Base-by-base conservation (phyloP, 2,329 filamentous ascomycete genomes). In the Exophiala sp. region DNA sequence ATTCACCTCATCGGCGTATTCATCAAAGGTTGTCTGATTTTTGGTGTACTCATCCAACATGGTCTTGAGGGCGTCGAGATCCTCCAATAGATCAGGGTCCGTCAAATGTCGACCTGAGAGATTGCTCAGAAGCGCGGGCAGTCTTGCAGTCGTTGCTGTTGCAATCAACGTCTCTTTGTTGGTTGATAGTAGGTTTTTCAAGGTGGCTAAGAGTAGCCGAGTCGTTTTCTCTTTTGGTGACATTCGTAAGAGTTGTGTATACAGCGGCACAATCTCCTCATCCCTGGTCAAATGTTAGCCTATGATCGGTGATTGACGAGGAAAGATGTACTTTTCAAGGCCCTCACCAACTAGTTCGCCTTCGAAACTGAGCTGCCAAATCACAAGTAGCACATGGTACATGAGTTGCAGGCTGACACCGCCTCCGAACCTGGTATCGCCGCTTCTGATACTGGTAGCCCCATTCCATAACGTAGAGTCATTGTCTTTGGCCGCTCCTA, bases 201-300 rank as follows among this genome's bases (percentile, higher is more conserved):
- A 79, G 6, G 91, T 96, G 8, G 89, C 89, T 38, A 97, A 78
- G 39, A 96, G 80, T 46, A 98, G 78, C 23, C 93, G 83, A 0
- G 91, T 97, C 1, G 91, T 97, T 76, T 98, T 98, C 68, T 97
- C 93, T 69, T 98, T 98, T 38, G 91, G 90, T 1, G 93, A 97
- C 35, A 95, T 76, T 47, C 89, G 85, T 48, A 98, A 77, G 30
- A 98, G 82, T 59, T 94, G 86, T n/a, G 87, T 89, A 68, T 95
- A 96, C 38, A 97, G 80, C 40, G 89, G 78, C 56, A 97, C 79
- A 59, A 97, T 85, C 64, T 97, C 90, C 70, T 95, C 88, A 69
- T 96, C 90, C 60, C 90, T 95, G 58, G 30, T 39, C 52, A 35
- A 61, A 58, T 14, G 45, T 53, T 59, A 46, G 56, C 66, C 61